phyloP scores from a whole-genome alignment of 1,284 basidiomycete species.

The Heterobasidion irregulare region DNA sequence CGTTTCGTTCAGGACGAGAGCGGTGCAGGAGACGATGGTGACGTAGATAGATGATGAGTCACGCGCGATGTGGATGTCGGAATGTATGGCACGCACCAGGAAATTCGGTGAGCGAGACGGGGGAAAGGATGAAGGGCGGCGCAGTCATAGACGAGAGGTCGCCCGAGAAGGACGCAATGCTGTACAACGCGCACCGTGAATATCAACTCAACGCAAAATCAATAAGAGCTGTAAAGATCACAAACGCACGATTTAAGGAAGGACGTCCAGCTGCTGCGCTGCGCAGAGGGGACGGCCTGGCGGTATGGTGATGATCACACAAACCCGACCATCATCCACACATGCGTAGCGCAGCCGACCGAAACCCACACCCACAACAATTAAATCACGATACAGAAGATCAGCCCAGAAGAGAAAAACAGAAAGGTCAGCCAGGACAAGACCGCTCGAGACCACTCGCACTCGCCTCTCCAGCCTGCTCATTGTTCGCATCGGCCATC shows the following conservation, averaged over 20 bases:
- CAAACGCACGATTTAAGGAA: conserved; percentile 72
- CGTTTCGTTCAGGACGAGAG: too few relatives aligned
- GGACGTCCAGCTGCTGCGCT: conserved; percentile 69
- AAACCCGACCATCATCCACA: neutral
- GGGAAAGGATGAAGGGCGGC: conserved; percentile 89
- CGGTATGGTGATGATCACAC: neutral
- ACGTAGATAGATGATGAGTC: neutral
- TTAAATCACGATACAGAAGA: neutral
- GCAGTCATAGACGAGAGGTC: conserved; percentile 93
- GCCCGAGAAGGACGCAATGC: conserved; percentile 80
- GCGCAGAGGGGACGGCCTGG: conserved; percentile 64
- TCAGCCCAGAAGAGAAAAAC: neutral
- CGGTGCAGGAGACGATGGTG: too few relatives aligned
- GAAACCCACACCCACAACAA: neutral
- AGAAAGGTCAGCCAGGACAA: too few relatives aligned
- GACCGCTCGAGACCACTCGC: too few relatives aligned
- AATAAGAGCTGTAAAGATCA: neutral
- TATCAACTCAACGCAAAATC: neutral
- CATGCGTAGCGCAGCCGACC: neutral
- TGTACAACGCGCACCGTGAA: conserved; percentile 16
- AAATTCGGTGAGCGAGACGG: conserved; percentile 81
- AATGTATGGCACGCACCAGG: conserved; percentile 46
- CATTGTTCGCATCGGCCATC: neutral
- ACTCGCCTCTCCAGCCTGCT: neutral
- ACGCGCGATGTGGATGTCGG: neutral